Percentiles rank a stretch among this genome's conserved stretches.
Conservation (phyloP, 2,329 filamentous ascomycete species). For the Zasmidium cellare region DNA sequence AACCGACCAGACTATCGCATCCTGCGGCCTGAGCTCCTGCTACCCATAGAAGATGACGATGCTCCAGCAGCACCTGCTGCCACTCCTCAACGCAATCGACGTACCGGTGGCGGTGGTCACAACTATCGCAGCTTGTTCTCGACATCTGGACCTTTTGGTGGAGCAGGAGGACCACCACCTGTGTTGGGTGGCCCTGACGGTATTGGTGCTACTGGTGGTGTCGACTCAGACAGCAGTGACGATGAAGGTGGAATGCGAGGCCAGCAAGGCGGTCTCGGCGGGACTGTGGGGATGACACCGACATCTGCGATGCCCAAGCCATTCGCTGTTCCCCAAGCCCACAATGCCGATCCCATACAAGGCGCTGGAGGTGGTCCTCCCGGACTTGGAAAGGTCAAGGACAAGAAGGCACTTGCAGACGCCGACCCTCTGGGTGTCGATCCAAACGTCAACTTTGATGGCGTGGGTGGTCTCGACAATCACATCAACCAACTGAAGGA, state of each 20-base stretch:
- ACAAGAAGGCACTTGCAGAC: constrained; percentile 87
- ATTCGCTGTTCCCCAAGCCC: constrained; percentile 58
- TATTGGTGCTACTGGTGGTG: constrained; percentile 71
- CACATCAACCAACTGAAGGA: constrained; percentile 98
- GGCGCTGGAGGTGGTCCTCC: constrained; percentile 64
- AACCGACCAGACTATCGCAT: constrained; percentile 85
- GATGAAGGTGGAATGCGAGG: constrained; percentile 69
- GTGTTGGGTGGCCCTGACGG: constrained; percentile 75
- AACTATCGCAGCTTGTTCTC: constrained; percentile 80
- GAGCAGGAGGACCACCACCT: constrained; percentile 71
- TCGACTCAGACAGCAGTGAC: constrained; percentile 94
- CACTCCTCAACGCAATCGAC: constrained; percentile 60
- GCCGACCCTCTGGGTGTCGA: constrained; percentile 94
- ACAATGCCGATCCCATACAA: constrained; percentile 58
- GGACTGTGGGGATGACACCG: constrained; percentile 65
- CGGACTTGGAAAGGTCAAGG: constrained; percentile 86
- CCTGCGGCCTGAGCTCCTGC: constrained; percentile 69
- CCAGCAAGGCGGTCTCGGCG: constrained; percentile 53
- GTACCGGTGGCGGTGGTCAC: constrained; percentile 57
- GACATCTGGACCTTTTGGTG: constrained; percentile 89
- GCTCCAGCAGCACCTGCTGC: constrained; percentile 65
- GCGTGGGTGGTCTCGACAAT: constrained; percentile 86
- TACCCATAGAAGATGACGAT: constrained; percentile 74
- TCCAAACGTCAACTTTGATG: constrained; percentile 87
- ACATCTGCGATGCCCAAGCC: constrained; percentile 51